Percentiles rank a stretch among this genome's conserved stretches.
These are phyloP conservation scores for Scedosporium minutisporum DNA, from an alignment of 2,329 filamentous ascomycete genomes.

Conservation along the genomic window DNA sequence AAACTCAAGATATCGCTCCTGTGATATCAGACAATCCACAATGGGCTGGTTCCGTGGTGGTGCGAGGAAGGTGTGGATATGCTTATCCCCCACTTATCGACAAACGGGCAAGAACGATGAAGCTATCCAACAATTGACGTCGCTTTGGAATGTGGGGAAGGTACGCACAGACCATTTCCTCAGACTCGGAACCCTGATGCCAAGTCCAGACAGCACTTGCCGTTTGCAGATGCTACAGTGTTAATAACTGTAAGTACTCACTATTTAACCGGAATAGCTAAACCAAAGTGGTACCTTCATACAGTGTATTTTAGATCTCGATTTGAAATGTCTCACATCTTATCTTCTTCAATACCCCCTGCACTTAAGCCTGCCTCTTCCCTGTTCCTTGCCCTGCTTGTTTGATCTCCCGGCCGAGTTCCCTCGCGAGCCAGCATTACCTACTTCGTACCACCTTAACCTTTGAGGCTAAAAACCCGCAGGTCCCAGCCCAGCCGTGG, in stretches of 20 bases:
- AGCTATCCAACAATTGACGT: no score
- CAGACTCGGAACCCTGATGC: background rate
- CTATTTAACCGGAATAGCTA: no score
- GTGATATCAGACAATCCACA: background rate
- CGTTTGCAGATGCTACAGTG: no score
- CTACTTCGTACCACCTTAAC: background rate
- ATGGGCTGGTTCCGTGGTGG: no score
- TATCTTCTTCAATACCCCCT: background rate
- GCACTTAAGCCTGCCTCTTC: background rate
- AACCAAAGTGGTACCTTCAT: no score
- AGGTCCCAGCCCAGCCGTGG: background rate
- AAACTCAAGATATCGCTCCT: background rate
- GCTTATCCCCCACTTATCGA: no score
- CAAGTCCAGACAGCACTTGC: no score
- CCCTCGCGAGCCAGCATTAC: background rate
- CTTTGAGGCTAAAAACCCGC: background rate
- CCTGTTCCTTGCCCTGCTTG: background rate
- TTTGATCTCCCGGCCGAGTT: conserved; percentile 5
- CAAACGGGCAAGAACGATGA: no score
- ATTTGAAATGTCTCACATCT: background rate
- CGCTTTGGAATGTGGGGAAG: no score
- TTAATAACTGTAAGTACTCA: no score
- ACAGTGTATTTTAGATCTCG: no score
- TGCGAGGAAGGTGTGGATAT: no score
- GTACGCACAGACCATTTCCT: background rate